Evolutionary conservation across 2,329 filamentous ascomycete species (phyloP), one percentile per base, ranked within the genome.

Genomic region (Alternaria sp.): DNA sequence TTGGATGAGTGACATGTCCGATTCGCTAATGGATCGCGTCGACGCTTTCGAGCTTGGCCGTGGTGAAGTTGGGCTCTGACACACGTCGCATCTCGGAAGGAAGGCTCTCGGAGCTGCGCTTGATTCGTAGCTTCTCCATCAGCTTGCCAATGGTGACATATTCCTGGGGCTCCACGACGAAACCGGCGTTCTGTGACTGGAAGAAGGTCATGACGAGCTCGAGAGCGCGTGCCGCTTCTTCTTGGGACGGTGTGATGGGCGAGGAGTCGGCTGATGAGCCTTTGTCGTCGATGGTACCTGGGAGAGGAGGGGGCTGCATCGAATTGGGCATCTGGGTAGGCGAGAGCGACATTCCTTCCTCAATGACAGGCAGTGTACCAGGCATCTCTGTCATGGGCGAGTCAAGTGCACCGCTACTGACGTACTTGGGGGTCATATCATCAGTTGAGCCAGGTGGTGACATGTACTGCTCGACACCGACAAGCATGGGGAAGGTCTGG

Each of bases 151-250:
- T 89, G 4, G 89, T 88, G 67, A 92, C 80, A 77, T 91, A 94
- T 67, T 97, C 94, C 71, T 88, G 87, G 50, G 93, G 87, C 74
- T 96, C 92, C 15, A 92, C 88, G 15, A 92, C 88, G 30, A 93
- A 87, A 1, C 89, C 90, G 21, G 80, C 83, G 0, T 89, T 88
- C 69, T 91, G 87, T 64, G 89, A 89, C 71, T 93, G 87, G 77
- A 97, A 91, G 75, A 95, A 97, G 64, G 82, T 90, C 77, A 97
- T 87, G 19, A 97, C 88, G 3, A 94, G 89, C 72, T 95, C 90
- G 5, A 96, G 86, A 2, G 94, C 95, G 55, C 89, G 87, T 43
- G 92, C 87, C 5, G 94, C 94, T 78, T 98, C 93, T 71, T 97
- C 93, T 69, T 93, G 91, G 2, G 91, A 91, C 81, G 86, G 90